A percentile compares a stretch with the other conserved stretches of the same genome.
Conservation (phyloP, 73 alveolate genomes). For the Urostyla sp. region DNA sequence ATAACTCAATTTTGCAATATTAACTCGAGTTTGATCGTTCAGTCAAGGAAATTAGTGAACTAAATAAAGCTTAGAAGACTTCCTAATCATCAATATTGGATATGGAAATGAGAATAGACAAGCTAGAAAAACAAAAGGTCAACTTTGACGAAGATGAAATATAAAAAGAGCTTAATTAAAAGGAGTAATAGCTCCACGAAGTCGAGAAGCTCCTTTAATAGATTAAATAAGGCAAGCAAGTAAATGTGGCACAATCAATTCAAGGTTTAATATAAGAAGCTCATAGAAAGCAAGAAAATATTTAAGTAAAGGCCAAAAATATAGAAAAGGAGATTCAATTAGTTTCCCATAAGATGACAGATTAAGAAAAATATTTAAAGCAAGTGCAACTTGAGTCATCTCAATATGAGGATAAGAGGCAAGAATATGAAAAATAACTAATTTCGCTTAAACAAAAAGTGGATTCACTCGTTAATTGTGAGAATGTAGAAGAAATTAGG, state of each 20-base stretch:
- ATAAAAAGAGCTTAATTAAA: conserved; percentile 25
- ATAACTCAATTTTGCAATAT: too few species aligned
- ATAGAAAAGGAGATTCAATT: conserved; percentile 69
- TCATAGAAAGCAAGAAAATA: conserved; percentile 74
- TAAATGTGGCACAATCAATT: not conserved
- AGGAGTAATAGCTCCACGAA: conserved; percentile 40
- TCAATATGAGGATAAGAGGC: conserved; percentile 59
- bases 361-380: conserved; percentile 73
- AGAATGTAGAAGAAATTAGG: conserved; percentile 51
- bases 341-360: conserved; percentile 69
- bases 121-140: conserved; percentile 2
- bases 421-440: too few species aligned
- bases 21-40: too few species aligned
- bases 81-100: too few species aligned
- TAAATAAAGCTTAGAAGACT: too few species aligned
- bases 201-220: conserved; percentile 65
- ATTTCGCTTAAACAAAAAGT: too few species aligned
- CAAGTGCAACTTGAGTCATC: conserved; percentile 58
- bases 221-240: conserved; percentile 58
- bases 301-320: conserved; percentile 66
- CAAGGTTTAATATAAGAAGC: conserved; percentile 50
- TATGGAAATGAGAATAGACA: not conserved
- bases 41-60: too few species aligned
- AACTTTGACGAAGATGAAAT: too few species aligned
- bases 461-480: too few species aligned